Evolutionary conservation across 108 stramenopile species (phyloP), one percentile per base, ranked within the genome.

Genomic region (Fragilaria radians): DNA sequence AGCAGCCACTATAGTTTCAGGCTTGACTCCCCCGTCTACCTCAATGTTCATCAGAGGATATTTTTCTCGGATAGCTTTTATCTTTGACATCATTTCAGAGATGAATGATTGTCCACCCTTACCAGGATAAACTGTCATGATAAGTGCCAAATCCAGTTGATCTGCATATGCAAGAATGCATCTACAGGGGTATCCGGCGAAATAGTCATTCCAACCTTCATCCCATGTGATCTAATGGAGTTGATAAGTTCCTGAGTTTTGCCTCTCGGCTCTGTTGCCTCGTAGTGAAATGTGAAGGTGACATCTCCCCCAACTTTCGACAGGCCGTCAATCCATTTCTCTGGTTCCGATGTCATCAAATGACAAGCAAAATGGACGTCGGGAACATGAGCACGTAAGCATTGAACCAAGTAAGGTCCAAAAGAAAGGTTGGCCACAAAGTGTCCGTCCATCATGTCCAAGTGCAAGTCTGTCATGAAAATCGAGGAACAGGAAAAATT

Each of bases 71-170:
- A 96, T 47, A 21, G 63, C 57, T 27, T 72, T 65, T n/a, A 95
- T 88, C 73, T 93, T 95, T 19, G 66, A 45, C 94, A 95, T 95
- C 85, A 84, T 80, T 59, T 79, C 69, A 46, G 59, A 58, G 77
- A 94, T 96, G 59, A 96, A 96, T 5, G 62, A 62, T 70, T 96
- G 95, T 5, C 95, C 95, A 26, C 83, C 78, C 27, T 86, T 86
- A 17, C 95, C 95, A 46, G 95, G 95, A 67, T 96, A 83, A 9
- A 96, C 95, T 11, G 95, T 93, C 95, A 94, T 96, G 18, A 96
- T 66, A 47, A 96, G 69, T 22, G 82, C 88, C 65, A 93, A 46
- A 61, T 93, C 93, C 25, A 91, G 51, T 36, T 79, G 69, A 51
- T 77, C 77, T 1, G 78, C 72, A 57, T 75, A 89, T 26, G 74